phyloP scores from a whole-genome alignment of 1,139 yeast genomes.

The Hanseniaspora uvarum region DNA sequence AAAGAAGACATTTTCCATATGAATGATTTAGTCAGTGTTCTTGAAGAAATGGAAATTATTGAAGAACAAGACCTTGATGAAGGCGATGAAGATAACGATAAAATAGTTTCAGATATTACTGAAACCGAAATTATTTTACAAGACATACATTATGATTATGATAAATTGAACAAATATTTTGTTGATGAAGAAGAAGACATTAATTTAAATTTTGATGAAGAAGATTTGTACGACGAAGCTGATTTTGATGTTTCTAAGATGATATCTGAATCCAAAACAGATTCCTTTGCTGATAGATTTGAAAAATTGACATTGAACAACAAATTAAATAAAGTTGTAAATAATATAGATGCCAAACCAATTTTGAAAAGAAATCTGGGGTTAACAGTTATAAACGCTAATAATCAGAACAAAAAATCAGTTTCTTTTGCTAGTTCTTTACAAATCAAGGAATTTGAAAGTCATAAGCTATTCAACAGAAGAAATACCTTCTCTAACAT shows the following conservation, averaged over 20 bases:
- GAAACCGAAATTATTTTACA: constrained; percentile 30
- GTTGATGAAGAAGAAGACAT: constrained; percentile 31
- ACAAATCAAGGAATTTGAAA: constrained; percentile 51
- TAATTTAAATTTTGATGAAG: constrained; percentile 16
- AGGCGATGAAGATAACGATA: constrained; percentile 35
- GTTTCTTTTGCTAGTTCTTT: constrained; percentile 46
- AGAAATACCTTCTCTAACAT: constrained; percentile 28
- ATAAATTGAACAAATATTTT: constrained; percentile 21
- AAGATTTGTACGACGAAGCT: constrained; percentile 10
- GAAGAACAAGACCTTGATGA: constrained; percentile 29
- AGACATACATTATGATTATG: constrained; percentile 31
- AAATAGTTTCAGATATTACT: constrained; percentile 33
- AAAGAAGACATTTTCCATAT: constrained; percentile 40
- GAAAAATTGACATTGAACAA: background rate
- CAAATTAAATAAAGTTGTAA: background rate
- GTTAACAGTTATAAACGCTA: background rate
- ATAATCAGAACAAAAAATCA: constrained; percentile 33
- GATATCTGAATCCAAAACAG: background rate
- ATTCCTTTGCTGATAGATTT: background rate
- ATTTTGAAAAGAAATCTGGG: background rate
- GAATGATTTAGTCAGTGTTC: constrained; percentile 24
- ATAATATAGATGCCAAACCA: background rate
- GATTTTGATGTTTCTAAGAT: constrained; percentile 8
- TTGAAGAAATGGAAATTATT: constrained; percentile 42
- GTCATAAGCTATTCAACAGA: constrained; percentile 43